Evolutionary conservation across 2,329 filamentous ascomycete genomes (phyloP).

Genomic region (Sphaerulina vaccinii): DNA sequence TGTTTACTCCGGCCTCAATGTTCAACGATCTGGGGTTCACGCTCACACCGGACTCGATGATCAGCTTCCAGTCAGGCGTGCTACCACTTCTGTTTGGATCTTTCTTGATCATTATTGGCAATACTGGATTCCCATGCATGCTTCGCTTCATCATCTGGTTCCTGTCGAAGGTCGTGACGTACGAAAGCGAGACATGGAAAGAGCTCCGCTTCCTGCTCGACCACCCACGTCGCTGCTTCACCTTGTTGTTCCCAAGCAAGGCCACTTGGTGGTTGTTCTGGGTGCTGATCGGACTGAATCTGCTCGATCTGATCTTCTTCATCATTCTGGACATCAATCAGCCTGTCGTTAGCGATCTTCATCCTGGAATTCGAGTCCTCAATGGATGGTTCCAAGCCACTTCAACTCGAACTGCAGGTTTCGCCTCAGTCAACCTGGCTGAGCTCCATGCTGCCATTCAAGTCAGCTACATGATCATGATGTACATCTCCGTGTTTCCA

Average conservation of each 20-base stretch:
- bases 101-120: constrained; percentile 90
- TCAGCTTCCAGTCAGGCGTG: constrained; percentile 75
- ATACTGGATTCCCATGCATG: constrained; percentile 94
- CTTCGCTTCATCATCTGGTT: constrained; percentile 90
- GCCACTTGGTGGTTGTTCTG: constrained; percentile 96
- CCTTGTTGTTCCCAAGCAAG: constrained; percentile 81
- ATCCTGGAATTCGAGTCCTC: constrained; percentile 73
- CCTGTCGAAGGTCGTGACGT: constrained; percentile 64
- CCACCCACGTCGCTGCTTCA: constrained; percentile 94
- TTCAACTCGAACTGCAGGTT: constrained; percentile 86
- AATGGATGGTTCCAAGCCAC: constrained; percentile 88
- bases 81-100: constrained; percentile 74
- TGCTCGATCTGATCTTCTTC: constrained; percentile 83
- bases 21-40: constrained; percentile 97
- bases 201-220: constrained; percentile 88
- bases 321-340: constrained; percentile 85
- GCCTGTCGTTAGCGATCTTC: constrained; percentile 63
- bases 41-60: constrained; percentile 90
- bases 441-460: constrained; percentile 85
- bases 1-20: constrained; percentile 82
- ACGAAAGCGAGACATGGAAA: constrained; percentile 74
- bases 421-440: constrained; percentile 75
- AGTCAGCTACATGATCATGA: constrained; percentile 95
- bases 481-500: constrained; percentile 97
- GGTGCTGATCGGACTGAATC: constrained; percentile 78